Percentiles rank a stretch among this genome's conserved stretches.
phyloP scores from a whole-genome alignment of 164 flowering plant species.

The Piper longum region DNA sequence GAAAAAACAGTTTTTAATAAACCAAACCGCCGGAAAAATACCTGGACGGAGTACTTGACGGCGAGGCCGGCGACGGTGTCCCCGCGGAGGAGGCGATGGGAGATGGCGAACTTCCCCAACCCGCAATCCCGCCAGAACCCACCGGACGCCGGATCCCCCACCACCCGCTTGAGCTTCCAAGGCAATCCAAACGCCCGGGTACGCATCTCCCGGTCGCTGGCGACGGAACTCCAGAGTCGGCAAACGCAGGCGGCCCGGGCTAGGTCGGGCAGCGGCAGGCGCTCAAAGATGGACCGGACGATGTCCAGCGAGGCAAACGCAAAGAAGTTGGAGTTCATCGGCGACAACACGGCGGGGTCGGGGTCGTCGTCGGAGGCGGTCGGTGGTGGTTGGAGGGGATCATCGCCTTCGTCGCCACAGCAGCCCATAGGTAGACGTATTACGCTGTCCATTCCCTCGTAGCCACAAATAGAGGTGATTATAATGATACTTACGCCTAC shows the following conservation, averaged over 20 bases:
- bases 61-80: constrained; percentile 85
- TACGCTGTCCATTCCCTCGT: too few relatives aligned
- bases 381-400: constrained; percentile 1
- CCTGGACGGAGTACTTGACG: constrained; percentile 89
- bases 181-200: constrained; percentile 45
- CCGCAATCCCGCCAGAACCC: constrained; percentile 78
- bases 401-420: constrained; percentile 17
- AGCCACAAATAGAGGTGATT: too few relatives aligned
- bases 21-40: constrained; percentile 4
- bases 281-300: constrained; percentile 51
- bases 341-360: constrained; percentile 22
- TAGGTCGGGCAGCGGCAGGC: constrained; percentile 46
- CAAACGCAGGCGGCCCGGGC: constrained; percentile 91
- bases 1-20: background rate
- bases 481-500: too few relatives aligned
- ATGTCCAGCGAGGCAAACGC: constrained; percentile 54
- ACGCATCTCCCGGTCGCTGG: constrained; percentile 50
- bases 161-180: constrained; percentile 56
- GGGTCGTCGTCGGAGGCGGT: background rate
- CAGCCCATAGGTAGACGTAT: constrained; percentile 9
- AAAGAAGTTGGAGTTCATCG: constrained; percentile 60
- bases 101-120: constrained; percentile 57
- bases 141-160: constrained; percentile 56
- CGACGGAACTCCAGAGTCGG: constrained; percentile 49
- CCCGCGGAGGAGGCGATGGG: constrained; percentile 48